Percentiles rank a stretch among this genome's conserved stretches.
These are phyloP conservation scores for Austroboletus niveus DNA, from an alignment of 1,284 basidiomycete species.

Conservation along the genomic window DNA sequence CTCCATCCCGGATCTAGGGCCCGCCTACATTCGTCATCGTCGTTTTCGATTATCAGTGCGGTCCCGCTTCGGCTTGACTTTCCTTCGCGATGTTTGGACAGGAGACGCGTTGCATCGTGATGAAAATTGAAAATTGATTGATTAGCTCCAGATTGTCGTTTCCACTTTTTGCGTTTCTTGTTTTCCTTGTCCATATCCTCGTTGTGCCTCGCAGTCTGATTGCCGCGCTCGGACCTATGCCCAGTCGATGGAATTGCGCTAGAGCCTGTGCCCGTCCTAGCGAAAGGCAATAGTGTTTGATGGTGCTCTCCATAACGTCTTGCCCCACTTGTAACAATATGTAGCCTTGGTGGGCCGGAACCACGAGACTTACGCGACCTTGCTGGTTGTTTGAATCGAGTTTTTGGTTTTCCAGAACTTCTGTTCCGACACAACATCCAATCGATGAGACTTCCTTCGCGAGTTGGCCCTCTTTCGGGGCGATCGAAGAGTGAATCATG, in stretches of 20 bases:
- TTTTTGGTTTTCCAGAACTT: constrained; percentile 24
- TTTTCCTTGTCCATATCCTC: constrained; percentile 4
- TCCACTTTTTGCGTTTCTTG: constrained; percentile 15
- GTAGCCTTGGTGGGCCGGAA: constrained; percentile 15
- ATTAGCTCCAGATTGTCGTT: not conserved
- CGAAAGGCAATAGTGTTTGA: constrained; percentile 40
- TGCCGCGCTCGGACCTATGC: constrained; percentile 2
- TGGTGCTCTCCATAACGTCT: constrained; percentile 32
- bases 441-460: constrained; percentile 51
- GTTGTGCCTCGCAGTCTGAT: not conserved
- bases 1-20: constrained; percentile 44
- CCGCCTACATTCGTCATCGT: constrained; percentile 42
- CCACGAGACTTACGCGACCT: constrained; percentile 10
- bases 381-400: constrained; percentile 6
- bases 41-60: constrained; percentile 34
- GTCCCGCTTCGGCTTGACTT: constrained; percentile 3
- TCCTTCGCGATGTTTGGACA: constrained; percentile 23
- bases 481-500: constrained; percentile 32
- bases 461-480: constrained; percentile 22
- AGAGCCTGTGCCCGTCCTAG: constrained; percentile 5
- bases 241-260: constrained; percentile 8
- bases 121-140: constrained; percentile 24
- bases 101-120: constrained; percentile 26
- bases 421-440: constrained; percentile 53
- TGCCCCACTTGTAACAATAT: constrained; percentile 39